A percentile compares a stretch with the other conserved stretches of the same genome.
These are phyloP conservation scores for Henckelia pumila DNA, from an alignment of 257 asterid genomes.

Conservation along the genomic window DNA sequence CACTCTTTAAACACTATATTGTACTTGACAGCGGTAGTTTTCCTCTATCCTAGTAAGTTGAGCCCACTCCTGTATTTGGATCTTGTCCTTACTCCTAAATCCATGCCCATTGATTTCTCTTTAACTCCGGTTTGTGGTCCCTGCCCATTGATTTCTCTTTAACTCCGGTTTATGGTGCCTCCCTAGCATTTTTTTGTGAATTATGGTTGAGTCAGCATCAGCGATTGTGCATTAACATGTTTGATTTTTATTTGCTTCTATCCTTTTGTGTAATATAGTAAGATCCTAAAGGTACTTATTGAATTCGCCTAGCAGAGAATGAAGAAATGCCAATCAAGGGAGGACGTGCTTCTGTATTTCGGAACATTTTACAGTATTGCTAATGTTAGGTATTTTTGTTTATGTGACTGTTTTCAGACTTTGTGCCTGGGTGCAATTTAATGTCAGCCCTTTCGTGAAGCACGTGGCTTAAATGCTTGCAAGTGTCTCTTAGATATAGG, in stretches of 20 bases:
- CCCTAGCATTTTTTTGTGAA: not conserved
- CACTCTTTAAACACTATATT: conserved; percentile 10
- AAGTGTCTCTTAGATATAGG: not conserved
- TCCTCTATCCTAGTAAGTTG: not conserved
- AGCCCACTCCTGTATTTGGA: conserved; percentile 18
- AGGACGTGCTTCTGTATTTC: conserved; percentile 18
- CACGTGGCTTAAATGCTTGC: not conserved
- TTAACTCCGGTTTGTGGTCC: conserved; percentile 4
- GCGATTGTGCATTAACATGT: not conserved
- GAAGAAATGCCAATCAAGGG: not conserved
- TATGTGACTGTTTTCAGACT: not conserved
- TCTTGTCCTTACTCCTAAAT: not conserved
- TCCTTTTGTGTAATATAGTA: conserved; percentile 1
- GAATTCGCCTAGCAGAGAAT: conserved; percentile 3
- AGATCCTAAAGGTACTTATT: not conserved
- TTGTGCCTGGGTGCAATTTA: not conserved
- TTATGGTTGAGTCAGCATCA: not conserved
- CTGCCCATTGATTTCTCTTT: not conserved
- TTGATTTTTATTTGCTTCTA: conserved; percentile 15
- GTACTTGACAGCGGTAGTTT: conserved; percentile 16
- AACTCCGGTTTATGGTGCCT: conserved; percentile 8
- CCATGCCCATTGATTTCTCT: not conserved
- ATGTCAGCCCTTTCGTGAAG: not conserved
- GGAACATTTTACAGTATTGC: not conserved
- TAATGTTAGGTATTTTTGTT: conserved; percentile 6